Evolutionary conservation across 345 rosid genomes (phyloP), one percentile per base, ranked within the genome.

Genomic region (Euphorbia pulcherrima): DNA sequence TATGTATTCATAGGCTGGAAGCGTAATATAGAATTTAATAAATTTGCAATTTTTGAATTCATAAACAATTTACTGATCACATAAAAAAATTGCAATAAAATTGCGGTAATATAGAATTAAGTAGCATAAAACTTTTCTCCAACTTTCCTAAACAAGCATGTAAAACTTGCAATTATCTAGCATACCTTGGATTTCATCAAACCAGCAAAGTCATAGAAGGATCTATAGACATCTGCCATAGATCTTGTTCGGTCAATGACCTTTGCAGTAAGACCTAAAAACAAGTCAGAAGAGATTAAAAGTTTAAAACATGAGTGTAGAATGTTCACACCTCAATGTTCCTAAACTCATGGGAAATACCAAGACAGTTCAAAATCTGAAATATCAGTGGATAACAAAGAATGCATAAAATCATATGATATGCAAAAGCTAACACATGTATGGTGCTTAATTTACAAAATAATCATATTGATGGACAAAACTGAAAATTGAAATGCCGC

Each of bases 191-290:
- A 64, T 72, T 86, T 83, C 59, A 92, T 80, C 86, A 87, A 79
- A 77, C 80, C 78, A 35, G 90, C 85, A 73, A 88, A 92, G 55
- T 92, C 97, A 33, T 73, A 85, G 80, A 91, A 91, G 48, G 92
- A 92, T 28, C 91, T 90, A 79, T 94, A 94, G 68, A 94, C 96
- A 80, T 94, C 96, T 28, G 85, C 80, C 96, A 94, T 87, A 55
- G 86, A 78, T 53, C 79, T 91, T 16, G 99, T 91, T 64, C 80
- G 88, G 69, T 91, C 84, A 37, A 91, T 81, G 57, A 94, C 75
- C 87, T 84, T 89, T 37, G 99, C 99, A 52, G 96, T 88, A 24
- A 94, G 92, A 78, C 99, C 99, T 94, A 72, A 58, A 68, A 75
- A 74, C 40, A 56, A 16, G 2, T 52, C 30, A 20, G 28, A 20